These are phyloP conservation scores for Meyerozyma smithsonii DNA, from an alignment of 1,139 yeast species.

Conservation along the genomic window DNA sequence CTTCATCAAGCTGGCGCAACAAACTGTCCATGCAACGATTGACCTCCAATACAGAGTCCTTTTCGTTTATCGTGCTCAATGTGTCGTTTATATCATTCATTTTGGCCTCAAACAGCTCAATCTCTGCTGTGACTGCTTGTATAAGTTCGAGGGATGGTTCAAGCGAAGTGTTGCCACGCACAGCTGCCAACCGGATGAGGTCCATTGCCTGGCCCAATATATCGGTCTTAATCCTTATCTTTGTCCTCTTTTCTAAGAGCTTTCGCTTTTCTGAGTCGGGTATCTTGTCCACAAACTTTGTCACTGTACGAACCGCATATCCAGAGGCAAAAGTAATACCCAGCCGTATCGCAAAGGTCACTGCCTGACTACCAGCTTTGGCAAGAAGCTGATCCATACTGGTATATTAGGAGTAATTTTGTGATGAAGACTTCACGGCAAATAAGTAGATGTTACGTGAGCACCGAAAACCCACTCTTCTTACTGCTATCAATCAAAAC, in stretches of 20 bases:
- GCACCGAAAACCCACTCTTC: too few species aligned
- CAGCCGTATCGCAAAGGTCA: conserved; percentile 73
- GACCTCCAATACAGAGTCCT: conserved; percentile 42
- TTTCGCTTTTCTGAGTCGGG: conserved; percentile 53
- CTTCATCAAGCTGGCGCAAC: conserved; percentile 54
- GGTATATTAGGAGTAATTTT: background rate
- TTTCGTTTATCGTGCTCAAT: conserved; percentile 25
- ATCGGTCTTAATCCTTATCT: conserved; percentile 55
- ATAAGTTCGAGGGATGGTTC: conserved; percentile 56
- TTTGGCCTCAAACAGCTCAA: conserved; percentile 53
- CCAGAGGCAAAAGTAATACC: conserved; percentile 75
- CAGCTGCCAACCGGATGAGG: conserved; percentile 61
- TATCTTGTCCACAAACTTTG: conserved; percentile 53
- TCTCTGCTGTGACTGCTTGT: conserved; percentile 52
- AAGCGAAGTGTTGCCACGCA: conserved; percentile 66
- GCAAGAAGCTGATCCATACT: conserved; percentile 26
- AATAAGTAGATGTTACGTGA: too few species aligned
- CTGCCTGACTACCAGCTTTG: conserved; percentile 75
- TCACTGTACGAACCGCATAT: conserved; percentile 64
- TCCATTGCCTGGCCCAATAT: conserved; percentile 70
- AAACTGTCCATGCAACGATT: conserved; percentile 47
- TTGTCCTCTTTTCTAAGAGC: conserved; percentile 37
- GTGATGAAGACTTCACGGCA: too few species aligned
- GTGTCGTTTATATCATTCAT: conserved; percentile 30
- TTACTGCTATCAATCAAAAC: too few species aligned